A percentile compares a stretch with the other conserved stretches of the same genome.
Evolutionary conservation across 352 stramenopile genomes (phyloP).

Genomic region (Phytopythium helicoides): DNA sequence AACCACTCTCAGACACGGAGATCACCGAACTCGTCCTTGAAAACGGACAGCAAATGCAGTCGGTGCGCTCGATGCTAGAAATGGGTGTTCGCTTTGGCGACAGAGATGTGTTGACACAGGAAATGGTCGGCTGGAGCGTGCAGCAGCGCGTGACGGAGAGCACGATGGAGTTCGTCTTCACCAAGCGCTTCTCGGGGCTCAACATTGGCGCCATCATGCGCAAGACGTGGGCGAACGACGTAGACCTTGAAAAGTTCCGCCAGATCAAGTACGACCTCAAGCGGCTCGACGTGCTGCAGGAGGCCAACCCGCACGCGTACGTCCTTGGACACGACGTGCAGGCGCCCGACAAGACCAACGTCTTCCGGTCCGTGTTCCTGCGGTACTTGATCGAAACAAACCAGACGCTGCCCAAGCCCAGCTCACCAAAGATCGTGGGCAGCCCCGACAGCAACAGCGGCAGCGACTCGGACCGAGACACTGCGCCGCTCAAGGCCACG

Average conservation of each 20-base stretch:
- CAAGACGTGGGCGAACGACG: constrained; percentile 43
- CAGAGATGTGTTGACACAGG: background rate
- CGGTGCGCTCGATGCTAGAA: background rate
- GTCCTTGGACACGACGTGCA: constrained; percentile 33
- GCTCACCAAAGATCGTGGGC: background rate
- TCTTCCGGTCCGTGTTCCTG: constrained; percentile 39
- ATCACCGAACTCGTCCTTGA: constrained; percentile 37
- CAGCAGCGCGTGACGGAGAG: constrained; percentile 23
- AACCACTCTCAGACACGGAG: constrained; percentile 22
- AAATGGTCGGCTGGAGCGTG: constrained; percentile 37
- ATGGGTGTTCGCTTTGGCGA: background rate
- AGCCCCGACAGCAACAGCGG: too few relatives aligned
- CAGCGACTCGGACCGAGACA: constrained; percentile 4
- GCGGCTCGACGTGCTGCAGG: constrained; percentile 33
- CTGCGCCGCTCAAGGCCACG: constrained; percentile 22
- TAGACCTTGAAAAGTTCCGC: constrained; percentile 32
- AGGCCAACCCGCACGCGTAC: constrained; percentile 25
- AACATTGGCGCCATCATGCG: constrained; percentile 28
- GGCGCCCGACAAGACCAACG: constrained; percentile 20
- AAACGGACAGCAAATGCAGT: constrained; percentile 17
- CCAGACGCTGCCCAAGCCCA: constrained; percentile 10
- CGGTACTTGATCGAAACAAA: constrained; percentile 34
- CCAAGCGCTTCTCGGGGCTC: constrained; percentile 27
- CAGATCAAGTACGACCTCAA: constrained; percentile 33
- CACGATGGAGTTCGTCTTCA: constrained; percentile 38